Evolutionary conservation across 2,329 filamentous ascomycete genomes (phyloP).

Genomic region (Beauveria sp.): DNA sequence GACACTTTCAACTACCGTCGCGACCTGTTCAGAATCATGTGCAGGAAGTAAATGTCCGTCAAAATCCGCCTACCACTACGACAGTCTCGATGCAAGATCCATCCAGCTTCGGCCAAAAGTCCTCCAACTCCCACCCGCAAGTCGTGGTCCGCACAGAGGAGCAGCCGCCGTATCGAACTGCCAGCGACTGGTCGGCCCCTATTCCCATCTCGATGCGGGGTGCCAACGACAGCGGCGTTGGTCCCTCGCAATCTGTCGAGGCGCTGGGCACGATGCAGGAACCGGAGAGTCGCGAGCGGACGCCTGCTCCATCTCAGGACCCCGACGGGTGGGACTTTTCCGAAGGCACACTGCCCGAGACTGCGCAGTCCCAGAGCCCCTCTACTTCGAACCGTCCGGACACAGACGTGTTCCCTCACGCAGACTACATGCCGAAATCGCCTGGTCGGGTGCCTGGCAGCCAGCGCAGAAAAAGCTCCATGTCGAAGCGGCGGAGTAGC

Average conservation of each 20-base stretch:
- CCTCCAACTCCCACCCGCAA: conserved; percentile 34
- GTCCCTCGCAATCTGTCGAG: conserved; percentile 32
- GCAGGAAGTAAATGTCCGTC: conserved; percentile 45
- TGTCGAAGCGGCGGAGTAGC: conserved; percentile 60
- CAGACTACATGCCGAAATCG: conserved; percentile 74
- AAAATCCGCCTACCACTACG: conserved; percentile 49
- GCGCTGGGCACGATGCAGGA: conserved; percentile 30
- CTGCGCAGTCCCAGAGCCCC: conserved; percentile 38
- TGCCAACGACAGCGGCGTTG: conserved; percentile 26
- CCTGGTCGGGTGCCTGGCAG: conserved; percentile 61
- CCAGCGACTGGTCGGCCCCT: conserved; percentile 27
- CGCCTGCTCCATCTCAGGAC: conserved; percentile 36
- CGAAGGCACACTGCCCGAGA: conserved; percentile 60
- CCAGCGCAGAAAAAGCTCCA: conserved; percentile 74
- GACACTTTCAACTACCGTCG: conserved; percentile 31
- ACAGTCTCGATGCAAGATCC: conserved; percentile 44
- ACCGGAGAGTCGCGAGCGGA: conserved; percentile 40
- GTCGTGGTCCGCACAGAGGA: conserved; percentile 48
- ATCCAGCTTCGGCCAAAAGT: conserved; percentile 26
- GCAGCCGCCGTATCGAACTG: conserved; percentile 31
- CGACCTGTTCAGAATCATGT: conserved; percentile 48
- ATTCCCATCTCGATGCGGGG: conserved; percentile 27
- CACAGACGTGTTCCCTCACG: conserved; percentile 77
- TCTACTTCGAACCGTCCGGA: conserved; percentile 61
- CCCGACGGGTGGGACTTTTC: conserved; percentile 90